Percentiles rank a stretch among this genome's conserved stretches.
Conservation (phyloP, 2,329 filamentous ascomycete genomes). For the Dryadomyces quercivorus region DNA sequence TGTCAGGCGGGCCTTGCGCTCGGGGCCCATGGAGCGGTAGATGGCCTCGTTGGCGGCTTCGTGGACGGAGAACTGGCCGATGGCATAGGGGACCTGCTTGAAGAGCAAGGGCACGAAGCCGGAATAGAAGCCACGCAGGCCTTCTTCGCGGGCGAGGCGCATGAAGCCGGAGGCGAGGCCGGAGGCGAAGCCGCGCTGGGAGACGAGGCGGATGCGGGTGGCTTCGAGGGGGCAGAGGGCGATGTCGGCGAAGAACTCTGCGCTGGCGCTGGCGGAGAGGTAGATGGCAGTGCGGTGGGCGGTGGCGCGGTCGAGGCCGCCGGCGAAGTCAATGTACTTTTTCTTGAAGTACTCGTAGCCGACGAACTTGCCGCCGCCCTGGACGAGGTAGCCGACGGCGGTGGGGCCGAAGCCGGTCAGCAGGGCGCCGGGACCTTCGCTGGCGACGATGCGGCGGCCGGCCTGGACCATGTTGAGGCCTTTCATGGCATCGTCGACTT, state of each 20-base stretch:
- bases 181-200: constrained; percentile 63
- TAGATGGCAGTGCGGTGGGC: constrained; percentile 47
- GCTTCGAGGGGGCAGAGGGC: constrained; percentile 86
- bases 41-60: constrained; percentile 74
- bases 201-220: constrained; percentile 66
- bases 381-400: constrained; percentile 76
- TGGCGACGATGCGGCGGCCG: constrained; percentile 63
- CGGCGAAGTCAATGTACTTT: constrained; percentile 61
- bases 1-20: constrained; percentile 54
- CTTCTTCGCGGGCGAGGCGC: constrained; percentile 66
- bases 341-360: constrained; percentile 95
- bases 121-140: constrained; percentile 75
- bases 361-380: constrained; percentile 83
- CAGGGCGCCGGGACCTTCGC: constrained; percentile 68
- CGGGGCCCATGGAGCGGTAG: constrained; percentile 54
- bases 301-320: constrained; percentile 32
- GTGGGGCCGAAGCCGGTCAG: constrained; percentile 78
- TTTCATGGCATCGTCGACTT: constrained; percentile 77
- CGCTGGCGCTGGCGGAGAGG: constrained; percentile 56
- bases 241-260: constrained; percentile 64
- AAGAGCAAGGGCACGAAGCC: constrained; percentile 79
- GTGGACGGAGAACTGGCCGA: constrained; percentile 89
- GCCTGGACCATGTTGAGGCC: constrained; percentile 73
- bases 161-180: constrained; percentile 61
- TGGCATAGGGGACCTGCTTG: constrained; percentile 88